phyloP scores from a whole-genome alignment of 2,329 filamentous ascomycete species.

The Amauroascus verrucosus region DNA sequence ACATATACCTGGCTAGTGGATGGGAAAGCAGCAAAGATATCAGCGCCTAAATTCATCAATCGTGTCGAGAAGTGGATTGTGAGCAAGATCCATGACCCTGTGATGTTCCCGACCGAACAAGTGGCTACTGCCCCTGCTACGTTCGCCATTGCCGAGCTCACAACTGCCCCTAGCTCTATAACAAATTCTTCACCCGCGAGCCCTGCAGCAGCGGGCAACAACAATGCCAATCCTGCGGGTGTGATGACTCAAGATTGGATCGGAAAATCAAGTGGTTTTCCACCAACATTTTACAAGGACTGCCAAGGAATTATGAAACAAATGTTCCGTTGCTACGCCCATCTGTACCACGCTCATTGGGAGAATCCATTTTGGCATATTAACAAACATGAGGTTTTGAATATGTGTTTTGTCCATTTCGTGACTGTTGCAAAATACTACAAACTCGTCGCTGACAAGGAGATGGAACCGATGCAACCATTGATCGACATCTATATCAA shows the following conservation, averaged over 20 bases:
- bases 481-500: slow-evolving; percentile 85
- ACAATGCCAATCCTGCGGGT: slow-evolving; percentile 40
- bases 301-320: slow-evolving; percentile 92
- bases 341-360: slow-evolving; percentile 96
- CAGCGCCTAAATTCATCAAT: slow-evolving; percentile 86
- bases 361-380: slow-evolving; percentile 73
- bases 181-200: slow-evolving; percentile 45
- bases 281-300: slow-evolving; percentile 75
- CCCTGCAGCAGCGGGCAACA: slow-evolving; percentile 24
- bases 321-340: slow-evolving; percentile 97
- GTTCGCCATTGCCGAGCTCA: slow-evolving; percentile 45
- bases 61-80: slow-evolving; percentile 96
- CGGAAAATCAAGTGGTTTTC: slow-evolving; percentile 87
- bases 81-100: slow-evolving; percentile 82
- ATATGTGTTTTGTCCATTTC: slow-evolving; percentile 82
- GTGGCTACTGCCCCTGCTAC: slow-evolving; percentile 50
- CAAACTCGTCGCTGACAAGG: slow-evolving; percentile 75
- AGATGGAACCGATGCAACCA: slow-evolving; percentile 92
- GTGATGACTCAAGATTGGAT: slow-evolving; percentile 63
- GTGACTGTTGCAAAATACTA: slow-evolving; percentile 69
- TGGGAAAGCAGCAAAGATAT: slow-evolving; percentile 79
- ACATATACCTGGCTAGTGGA: slow-evolving; percentile 95
- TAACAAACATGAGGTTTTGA: slow-evolving; percentile 60
- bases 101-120: slow-evolving; percentile 81
- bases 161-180: slow-evolving; percentile 31